Evolutionary conservation across 2,329 filamentous ascomycete species (phyloP), one percentile per base, ranked within the genome.

Genomic region (Bertia moriformis): DNA sequence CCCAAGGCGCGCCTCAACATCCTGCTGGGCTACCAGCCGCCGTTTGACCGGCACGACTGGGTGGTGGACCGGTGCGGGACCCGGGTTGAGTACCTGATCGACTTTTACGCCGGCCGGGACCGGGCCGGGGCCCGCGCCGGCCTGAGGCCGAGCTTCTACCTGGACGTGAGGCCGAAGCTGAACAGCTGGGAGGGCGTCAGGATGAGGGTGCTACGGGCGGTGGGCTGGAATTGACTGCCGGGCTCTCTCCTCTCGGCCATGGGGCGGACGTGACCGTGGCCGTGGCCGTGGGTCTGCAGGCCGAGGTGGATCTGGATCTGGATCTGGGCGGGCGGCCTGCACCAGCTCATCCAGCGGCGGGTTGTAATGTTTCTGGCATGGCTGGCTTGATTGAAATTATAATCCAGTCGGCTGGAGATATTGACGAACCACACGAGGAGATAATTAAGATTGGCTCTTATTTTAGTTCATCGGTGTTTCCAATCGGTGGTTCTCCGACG

Each of bases 21-120:
- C 3, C 59, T 87, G 42, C 62, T 94, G 40, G 91, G 91, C n/a
- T 96, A 94, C 58, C 79, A 82, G 43, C 69, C 80, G 39, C 91
- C 91, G 1, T 98, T 98, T 58, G 91, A 98, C 61, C 70, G 91
- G 19, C 91, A 98, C 57, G 91, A 98, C 58, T 98, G 91, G 91
- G 78, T 95, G 18, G 80, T 98, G 24, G 88, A 98, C 60, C 71
- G 91, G 39, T 96, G 91, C 54, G 89, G 83, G 19, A 80, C 67
- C 15, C 75, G 74, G 51, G 64, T 98, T 38, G 91, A 96, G 51
- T 98, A 98, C 56, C 82, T 98, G 29, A 98, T 98, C 57, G 91
- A 98, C 60, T 98, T 98, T 51, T 98, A 98, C 55, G 78, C 86
- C 4, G 91, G 91, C 0, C 65, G 70, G 19, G 53, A 53, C 18